Base-by-base conservation (phyloP, 495 filamentous ascomycete genomes). In the Talaromyces proteolyticus region DNA sequence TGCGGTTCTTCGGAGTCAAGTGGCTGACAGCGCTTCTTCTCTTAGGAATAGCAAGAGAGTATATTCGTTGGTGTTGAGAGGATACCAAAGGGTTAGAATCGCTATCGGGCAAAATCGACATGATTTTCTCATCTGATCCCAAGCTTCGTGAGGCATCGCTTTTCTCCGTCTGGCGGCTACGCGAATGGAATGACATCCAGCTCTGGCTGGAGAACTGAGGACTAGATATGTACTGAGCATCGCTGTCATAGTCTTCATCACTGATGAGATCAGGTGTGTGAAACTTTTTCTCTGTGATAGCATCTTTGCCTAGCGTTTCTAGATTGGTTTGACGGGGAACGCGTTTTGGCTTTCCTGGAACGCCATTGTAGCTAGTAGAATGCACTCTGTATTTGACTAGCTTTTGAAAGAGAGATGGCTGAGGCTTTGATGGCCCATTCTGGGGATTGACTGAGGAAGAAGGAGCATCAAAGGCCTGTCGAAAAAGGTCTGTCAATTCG, bases 241-340 rank as follows among this genome's bases (percentile, higher is more conserved):
- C 72, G 37, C 70, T 74, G 47, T 76, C 72, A 42, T 76, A 76
- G 6, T 63, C 67, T 51, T 60, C 58, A 36, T 67, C 69, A 29
- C 66, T 76, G 59, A 68, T 62, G 54, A 73, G 46, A 46, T 70
- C 70, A 12, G 37, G 47, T 3, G 47, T 37, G 19, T n/a, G 16
- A 26, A 18, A 20, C 22, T 17, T 19, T 39, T 17, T 22, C 18
- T 8, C 6, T 40, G 3, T 49, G 19, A 18, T 16, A 23, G 16
- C 19, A 34, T 11, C 26, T 8, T 29, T 12, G 4, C 24, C 26
- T 3, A n/a, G 19, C 29, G 14, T 14, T 34, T 34, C 29, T 1
- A 8, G 8, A 4, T 8, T 1, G 14, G 2, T 14, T 34, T 34
- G 29, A 34, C 29, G 29, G 2, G 14, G 14, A 4, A 34, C 29